Base-by-base conservation (phyloP, 768 basidiomycete genomes). In the Pulveroboletus ravenelii region DNA sequence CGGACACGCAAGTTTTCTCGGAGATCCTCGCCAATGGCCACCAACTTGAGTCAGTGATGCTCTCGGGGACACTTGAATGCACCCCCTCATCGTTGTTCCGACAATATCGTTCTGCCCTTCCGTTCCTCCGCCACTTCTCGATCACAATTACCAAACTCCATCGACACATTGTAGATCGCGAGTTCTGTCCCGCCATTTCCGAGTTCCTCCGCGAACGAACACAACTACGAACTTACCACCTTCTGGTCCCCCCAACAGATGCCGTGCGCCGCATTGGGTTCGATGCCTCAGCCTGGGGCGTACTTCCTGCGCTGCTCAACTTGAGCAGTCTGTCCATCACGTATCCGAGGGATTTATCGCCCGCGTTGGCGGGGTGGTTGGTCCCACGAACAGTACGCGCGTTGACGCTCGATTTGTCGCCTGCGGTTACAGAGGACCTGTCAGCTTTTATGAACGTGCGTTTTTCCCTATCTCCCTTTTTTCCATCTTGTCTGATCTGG, bases 241-340 rank as follows among this genome's bases (percentile, higher is more conserved):
- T 87, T 1, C 71, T 76, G 10, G 74, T 74, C 2, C 67, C 74
- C 5, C 60, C 62, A 6, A 61, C 62, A 14, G 76, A 78, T 43
- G 77, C 79, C 55, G 25, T 27, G 25, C 71, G 70, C 53, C 71
- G 74, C 7, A 73, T 82, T 10, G 86, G 86, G 25, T 87, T 84
- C 55, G 81, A 86, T 54, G 82, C 85, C 0, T 77, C 81, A 1
- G 73, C 81, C 7, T 87, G 84, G 85, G 85, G 85, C 10, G 80
- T 87, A 8, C 69, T 89, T 10, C 85, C 85, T 0, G 75, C 75
- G 6, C 65, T 89, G 23, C 64, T 68, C 15, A 71, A 71, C 12
- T 63, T 89, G 45, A 74, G 67, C n/a, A 75, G 73, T 35, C 62
- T 88, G 48, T 75, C 72, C 45, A 83, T 86, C 47, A 79, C 79